phyloP scores from a whole-genome alignment of 805 yeast genomes.

The Groenewaldozyma tartarivorans region DNA sequence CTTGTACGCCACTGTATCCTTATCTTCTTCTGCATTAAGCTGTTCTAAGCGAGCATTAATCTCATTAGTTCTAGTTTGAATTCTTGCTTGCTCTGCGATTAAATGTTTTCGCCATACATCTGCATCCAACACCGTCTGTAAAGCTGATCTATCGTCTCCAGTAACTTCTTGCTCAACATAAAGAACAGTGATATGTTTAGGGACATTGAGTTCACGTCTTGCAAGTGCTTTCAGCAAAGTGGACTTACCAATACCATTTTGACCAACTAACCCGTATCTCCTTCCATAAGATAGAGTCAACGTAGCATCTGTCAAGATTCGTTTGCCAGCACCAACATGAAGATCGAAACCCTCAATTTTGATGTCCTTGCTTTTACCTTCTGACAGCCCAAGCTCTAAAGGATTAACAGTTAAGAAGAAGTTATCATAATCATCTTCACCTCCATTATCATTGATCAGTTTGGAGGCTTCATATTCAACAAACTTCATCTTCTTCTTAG shows the following conservation, averaged over 20 bases:
- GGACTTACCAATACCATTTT: constrained; percentile 99
- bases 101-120: constrained; percentile 98
- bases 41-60: constrained; percentile 53
- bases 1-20: constrained; percentile 6
- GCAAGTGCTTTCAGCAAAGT: constrained; percentile 85
- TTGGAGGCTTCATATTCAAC: constrained; percentile 66
- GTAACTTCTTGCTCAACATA: constrained; percentile 96
- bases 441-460: constrained; percentile 49
- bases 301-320: constrained; percentile 82
- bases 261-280: constrained; percentile 96
- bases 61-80: constrained; percentile 61
- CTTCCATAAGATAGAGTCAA: constrained; percentile 84
- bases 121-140: constrained; percentile 96
- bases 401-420: constrained; percentile 95
- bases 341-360: constrained; percentile 87
- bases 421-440: constrained; percentile 75
- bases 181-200: constrained; percentile 88
- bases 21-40: constrained; percentile 16
- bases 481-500: constrained; percentile 47
- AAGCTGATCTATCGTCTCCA: constrained; percentile 86
- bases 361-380: constrained; percentile 92
- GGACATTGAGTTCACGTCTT: constrained; percentile 86
- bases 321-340: constrained; percentile 90
- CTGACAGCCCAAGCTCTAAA: constrained; percentile 54
- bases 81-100: constrained; percentile 54